phyloP scores from a whole-genome alignment of 148 eudicot species.

The Salicornia ramosissima region DNA sequence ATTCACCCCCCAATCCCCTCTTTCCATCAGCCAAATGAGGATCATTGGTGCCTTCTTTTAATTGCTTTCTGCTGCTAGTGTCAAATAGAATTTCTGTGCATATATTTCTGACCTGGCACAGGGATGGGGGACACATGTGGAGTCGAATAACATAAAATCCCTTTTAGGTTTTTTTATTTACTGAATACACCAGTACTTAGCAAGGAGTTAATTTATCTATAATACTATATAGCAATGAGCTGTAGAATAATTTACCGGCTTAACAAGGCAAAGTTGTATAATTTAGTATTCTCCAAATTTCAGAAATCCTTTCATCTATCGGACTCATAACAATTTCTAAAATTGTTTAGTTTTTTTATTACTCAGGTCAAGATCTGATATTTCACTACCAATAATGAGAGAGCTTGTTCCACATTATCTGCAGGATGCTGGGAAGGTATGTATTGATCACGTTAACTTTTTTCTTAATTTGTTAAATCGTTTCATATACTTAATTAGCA shows the following conservation, averaged over 20 bases:
- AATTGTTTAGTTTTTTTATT: conserved; percentile 10
- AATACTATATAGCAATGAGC: no score
- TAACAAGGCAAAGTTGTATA: background rate
- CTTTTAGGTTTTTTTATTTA: no score
- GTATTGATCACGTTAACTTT: background rate
- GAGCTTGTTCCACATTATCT: conserved; percentile 98
- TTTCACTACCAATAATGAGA: conserved; percentile 77
- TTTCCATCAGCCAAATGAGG: background rate
- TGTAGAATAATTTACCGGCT: no score
- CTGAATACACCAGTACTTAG: background rate
- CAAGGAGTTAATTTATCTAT: background rate
- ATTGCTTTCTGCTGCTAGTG: background rate
- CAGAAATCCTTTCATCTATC: background rate
- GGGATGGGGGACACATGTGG: no score
- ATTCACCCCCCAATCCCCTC: no score
- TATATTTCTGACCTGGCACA: background rate
- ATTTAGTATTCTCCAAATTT: background rate
- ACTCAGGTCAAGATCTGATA: conserved; percentile 79
- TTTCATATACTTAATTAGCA: background rate
- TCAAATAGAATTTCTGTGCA: background rate
- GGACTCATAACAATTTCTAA: background rate
- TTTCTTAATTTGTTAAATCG: background rate
- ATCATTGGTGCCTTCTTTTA: background rate
- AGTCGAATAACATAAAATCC: no score
- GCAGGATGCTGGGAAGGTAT: conserved; percentile 91